Percentiles rank a stretch among this genome's conserved stretches.
These are phyloP conservation scores for Paecilomyces dactylethromorphus DNA, from an alignment of 2,329 filamentous ascomycete species.

Conservation along the genomic window DNA sequence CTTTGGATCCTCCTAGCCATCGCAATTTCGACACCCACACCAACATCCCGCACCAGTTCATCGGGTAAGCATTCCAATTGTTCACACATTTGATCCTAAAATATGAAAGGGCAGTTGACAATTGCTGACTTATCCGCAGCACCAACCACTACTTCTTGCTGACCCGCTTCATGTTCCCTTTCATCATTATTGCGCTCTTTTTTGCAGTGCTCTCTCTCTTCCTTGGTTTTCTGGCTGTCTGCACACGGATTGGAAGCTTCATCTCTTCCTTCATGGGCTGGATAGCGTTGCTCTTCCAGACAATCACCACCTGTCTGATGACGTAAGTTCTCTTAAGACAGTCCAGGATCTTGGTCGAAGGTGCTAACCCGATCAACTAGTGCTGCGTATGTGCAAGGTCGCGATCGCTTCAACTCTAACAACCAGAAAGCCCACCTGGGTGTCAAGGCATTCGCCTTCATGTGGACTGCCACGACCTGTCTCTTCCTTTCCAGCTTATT, in stretches of 20 bases:
- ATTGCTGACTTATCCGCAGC: conserved; percentile 26
- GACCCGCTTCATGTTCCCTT: conserved; percentile 89
- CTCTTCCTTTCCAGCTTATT: conserved; percentile 51
- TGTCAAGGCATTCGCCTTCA: conserved; percentile 54
- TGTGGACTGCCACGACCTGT: conserved; percentile 52
- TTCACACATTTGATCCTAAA: conserved; percentile 20
- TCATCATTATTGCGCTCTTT: conserved; percentile 78
- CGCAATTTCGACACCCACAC: conserved; percentile 53
- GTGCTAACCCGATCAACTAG: conserved; percentile 27
- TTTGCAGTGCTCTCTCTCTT: conserved; percentile 51
- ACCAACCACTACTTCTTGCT: conserved; percentile 69
- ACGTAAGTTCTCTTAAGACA: conserved; percentile 46
- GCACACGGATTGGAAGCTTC: conserved; percentile 45
- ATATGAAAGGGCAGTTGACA: conserved; percentile 1
- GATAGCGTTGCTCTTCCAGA: conserved; percentile 54
- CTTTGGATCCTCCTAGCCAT: conserved; percentile 52
- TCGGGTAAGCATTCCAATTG: conserved; percentile 37
- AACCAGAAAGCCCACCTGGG: conserved; percentile 47
- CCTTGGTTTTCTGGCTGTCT: conserved; percentile 42
- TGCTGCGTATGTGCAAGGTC: conserved; percentile 53
- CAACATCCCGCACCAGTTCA: conserved; percentile 49
- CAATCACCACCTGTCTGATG: conserved; percentile 52
- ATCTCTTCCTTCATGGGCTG: conserved; percentile 48
- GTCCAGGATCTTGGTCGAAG: neutral
- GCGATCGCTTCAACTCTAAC: conserved; percentile 47